phyloP scores from a whole-genome alignment of 2,329 filamentous ascomycete genomes.

The Clonostachys byssicola region DNA sequence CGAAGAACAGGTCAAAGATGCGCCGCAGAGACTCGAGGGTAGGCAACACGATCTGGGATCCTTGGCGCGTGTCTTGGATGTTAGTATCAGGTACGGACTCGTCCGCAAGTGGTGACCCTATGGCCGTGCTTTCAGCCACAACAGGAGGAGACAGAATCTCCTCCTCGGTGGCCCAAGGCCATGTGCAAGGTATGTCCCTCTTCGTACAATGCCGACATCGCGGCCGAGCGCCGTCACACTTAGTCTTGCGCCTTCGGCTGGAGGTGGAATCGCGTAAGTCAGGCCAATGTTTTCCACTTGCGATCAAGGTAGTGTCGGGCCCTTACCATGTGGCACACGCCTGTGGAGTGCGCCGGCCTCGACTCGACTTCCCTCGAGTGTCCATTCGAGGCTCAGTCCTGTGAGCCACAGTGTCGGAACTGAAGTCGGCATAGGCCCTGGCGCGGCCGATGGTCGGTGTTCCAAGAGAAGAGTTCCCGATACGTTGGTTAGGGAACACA shows the following conservation, averaged over 20 bases:
- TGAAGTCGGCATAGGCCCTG: too few relatives aligned
- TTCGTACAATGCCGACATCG: conserved; percentile 2
- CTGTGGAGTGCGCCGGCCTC: background rate
- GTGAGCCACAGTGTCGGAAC: too few relatives aligned
- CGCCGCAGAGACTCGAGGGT: background rate
- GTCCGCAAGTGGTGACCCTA: too few relatives aligned
- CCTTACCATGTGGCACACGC: background rate
- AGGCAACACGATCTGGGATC: background rate
- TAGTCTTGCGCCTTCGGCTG: conserved; percentile 6
- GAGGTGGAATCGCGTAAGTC: background rate
- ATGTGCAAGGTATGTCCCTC: background rate
- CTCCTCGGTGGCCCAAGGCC: background rate
- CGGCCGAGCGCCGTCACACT: conserved; percentile 4
- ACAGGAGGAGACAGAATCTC: background rate
- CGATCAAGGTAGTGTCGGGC: background rate
- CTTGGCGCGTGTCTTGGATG: background rate
- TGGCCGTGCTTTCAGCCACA: background rate
- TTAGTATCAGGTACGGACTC: background rate
- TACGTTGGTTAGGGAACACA: too few relatives aligned
- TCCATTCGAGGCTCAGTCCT: background rate
- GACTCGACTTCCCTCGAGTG: background rate
- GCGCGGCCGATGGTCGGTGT: too few relatives aligned
- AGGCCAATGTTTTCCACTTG: background rate
- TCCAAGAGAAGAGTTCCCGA: too few relatives aligned
- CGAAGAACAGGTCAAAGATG: conserved; percentile 8